Conservation (phyloP, 345 rosid genomes). For the Boechera retrofracta region DNA sequence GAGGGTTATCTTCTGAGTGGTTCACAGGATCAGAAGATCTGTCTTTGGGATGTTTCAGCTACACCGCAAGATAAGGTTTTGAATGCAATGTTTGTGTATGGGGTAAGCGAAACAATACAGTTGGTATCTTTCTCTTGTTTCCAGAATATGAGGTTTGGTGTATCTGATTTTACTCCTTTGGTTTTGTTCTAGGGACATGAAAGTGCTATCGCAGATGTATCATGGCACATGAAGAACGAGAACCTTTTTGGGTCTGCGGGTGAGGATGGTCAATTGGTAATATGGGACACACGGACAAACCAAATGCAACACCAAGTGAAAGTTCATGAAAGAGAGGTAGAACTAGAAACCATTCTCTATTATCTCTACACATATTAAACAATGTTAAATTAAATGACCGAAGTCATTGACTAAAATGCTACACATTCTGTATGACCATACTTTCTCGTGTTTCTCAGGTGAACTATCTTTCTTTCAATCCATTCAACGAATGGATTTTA, state of each 20-base stretch:
- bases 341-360: not conserved
- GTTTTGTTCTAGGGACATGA: constrained; percentile 68
- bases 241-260: constrained; percentile 87
- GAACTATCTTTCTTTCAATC: constrained; percentile 85
- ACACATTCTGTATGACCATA: constrained; percentile 6
- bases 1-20: constrained; percentile 90
- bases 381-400: not conserved
- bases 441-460: constrained; percentile 50
- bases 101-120: constrained; percentile 51
- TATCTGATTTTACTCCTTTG: constrained; percentile 11
- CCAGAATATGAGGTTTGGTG: not conserved
- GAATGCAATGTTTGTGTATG: constrained; percentile 65
- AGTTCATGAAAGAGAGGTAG: constrained; percentile 90
- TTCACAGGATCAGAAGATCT: constrained; percentile 81
- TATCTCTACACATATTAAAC: not conserved
- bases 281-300: constrained; percentile 90
- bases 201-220: constrained; percentile 76
- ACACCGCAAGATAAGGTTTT: constrained; percentile 56
- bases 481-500: constrained; percentile 78
- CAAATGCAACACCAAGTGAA: constrained; percentile 64
- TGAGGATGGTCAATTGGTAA: constrained; percentile 81
- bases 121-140: not conserved
- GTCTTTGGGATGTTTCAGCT: constrained; percentile 88
- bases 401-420: not conserved
- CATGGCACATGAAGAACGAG: constrained; percentile 91